These are phyloP conservation scores for Cylindricascospora bacillispora DNA, from an alignment of 1,139 yeast genomes.

Conservation along the genomic window DNA sequence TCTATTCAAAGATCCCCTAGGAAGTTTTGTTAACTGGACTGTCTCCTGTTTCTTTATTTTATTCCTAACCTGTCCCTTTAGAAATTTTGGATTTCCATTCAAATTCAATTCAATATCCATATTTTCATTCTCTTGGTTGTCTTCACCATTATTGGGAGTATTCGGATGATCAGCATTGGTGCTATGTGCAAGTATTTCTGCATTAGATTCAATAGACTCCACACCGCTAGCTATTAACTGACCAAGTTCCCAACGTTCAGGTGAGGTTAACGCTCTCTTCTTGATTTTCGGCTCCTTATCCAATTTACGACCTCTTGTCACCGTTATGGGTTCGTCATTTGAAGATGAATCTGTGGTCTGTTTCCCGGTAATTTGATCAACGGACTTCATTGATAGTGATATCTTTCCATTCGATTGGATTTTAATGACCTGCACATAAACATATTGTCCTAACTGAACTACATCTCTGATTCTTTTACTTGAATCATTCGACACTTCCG, in stretches of 20 bases:
- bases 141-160: slow-evolving; percentile 7
- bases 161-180: slow-evolving; percentile 16
- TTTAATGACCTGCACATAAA: slow-evolving; percentile 47
- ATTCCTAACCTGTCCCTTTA: slow-evolving; percentile 35
- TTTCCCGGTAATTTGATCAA: slow-evolving; percentile 59
- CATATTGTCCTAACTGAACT: slow-evolving; percentile 44
- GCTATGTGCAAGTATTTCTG: slow-evolving; percentile 13
- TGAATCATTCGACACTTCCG: slow-evolving; percentile 39
- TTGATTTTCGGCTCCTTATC: slow-evolving; percentile 7
- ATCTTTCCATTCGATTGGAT: slow-evolving; percentile 40
- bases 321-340: slow-evolving; percentile 8
- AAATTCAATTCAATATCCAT: slow-evolving; percentile 61
- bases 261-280: slow-evolving; percentile 53
- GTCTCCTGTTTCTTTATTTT: slow-evolving; percentile 39
- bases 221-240: slow-evolving; percentile 78
- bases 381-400: slow-evolving; percentile 57
- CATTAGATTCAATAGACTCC: slow-evolving; percentile 44
- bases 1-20: slow-evolving; percentile 67
- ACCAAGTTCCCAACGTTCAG: slow-evolving; percentile 83
- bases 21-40: slow-evolving; percentile 47
- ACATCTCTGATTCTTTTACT: slow-evolving; percentile 39
- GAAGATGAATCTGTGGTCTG: slow-evolving; percentile 19
- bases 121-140: slow-evolving; percentile 34
- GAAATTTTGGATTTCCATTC: slow-evolving; percentile 55
- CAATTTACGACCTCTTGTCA: slow-evolving; percentile 24